These are phyloP conservation scores for Globisporangium lucens DNA, from an alignment of 352 stramenopile genomes.

Conservation along the genomic window DNA sequence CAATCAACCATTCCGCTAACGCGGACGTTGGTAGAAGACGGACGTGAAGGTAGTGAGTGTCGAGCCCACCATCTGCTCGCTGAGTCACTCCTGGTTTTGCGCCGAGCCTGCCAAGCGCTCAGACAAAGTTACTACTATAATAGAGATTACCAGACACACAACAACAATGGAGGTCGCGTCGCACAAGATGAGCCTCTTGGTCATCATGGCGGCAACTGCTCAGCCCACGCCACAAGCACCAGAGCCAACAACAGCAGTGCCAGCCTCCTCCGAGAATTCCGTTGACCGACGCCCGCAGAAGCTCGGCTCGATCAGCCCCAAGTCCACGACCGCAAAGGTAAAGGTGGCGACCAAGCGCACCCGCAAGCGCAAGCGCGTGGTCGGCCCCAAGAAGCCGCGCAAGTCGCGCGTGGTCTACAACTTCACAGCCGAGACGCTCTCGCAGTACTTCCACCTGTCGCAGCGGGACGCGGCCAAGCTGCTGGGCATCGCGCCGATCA, in stretches of 20 bases:
- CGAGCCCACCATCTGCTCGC: neutral
- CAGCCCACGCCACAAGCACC: neutral
- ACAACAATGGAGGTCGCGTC: neutral
- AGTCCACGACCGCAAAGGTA: neutral
- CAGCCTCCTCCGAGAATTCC: neutral
- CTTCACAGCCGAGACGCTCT: conserved; percentile 41
- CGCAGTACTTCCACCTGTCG: conserved; percentile 48
- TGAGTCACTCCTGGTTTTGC: conserved; percentile 2
- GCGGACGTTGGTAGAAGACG: too few relatives aligned
- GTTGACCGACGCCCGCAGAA: too few relatives aligned
- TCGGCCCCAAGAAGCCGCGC: conserved; percentile 11
- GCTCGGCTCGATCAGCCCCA: conserved; percentile 4
- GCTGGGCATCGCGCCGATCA: conserved; percentile 51
- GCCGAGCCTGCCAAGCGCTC: neutral
- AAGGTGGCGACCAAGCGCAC: neutral
- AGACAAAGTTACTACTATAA: neutral
- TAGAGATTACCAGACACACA: neutral
- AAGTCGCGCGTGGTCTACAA: conserved; percentile 53
- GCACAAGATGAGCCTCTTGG: conserved; percentile 3
- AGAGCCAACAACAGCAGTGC: neutral
- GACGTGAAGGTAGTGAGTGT: too few relatives aligned
- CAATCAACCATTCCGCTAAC: too few relatives aligned
- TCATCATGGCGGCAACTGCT: neutral
- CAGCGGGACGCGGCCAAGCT: conserved; percentile 49
- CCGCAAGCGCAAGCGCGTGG: neutral